A percentile compares a stretch with the other conserved stretches of the same genome.
Conservation (phyloP, 1,284 basidiomycete species). For the Apiotrichum gamsii region DNA sequence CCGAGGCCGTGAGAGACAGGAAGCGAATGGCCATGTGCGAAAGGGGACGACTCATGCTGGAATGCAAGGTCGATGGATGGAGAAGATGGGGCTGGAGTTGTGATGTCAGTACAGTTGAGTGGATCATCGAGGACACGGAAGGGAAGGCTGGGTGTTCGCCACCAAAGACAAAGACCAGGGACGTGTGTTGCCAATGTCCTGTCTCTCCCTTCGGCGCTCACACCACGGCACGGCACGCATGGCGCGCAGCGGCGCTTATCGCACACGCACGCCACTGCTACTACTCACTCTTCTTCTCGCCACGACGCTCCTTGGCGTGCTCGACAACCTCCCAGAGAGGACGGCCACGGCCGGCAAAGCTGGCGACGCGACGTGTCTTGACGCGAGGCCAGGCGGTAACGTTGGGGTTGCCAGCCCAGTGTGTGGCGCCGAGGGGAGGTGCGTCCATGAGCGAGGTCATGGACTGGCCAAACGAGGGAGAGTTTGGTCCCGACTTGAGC, state of each 20-base stretch:
- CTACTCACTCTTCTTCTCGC: slow-evolving; percentile 21
- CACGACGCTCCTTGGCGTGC: slow-evolving; percentile 32
- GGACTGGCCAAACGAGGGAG: slow-evolving; percentile 26
- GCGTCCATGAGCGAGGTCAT: slow-evolving; percentile 9
- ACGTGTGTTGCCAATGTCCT: no score
- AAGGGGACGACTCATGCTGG: not conserved
- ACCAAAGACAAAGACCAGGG: no score
- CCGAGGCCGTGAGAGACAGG: slow-evolving; percentile 21
- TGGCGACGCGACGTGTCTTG: slow-evolving; percentile 6
- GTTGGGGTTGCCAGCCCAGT: not conserved
- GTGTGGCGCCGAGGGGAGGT: not conserved
- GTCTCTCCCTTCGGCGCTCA: no score
- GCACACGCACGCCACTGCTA: not conserved
- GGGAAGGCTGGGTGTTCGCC: no score
- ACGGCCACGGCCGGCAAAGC: slow-evolving; percentile 16
- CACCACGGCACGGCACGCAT: no score
- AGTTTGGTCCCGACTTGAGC: slow-evolving; percentile 37
- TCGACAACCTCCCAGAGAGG: slow-evolving; percentile 39
- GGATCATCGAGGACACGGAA: no score
- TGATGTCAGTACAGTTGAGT: not conserved
- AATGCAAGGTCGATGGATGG: not conserved
- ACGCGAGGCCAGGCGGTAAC: slow-evolving; percentile 3
- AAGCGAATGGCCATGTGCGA: no score
- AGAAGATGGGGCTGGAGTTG: not conserved
- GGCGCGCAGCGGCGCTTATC: no score